Percentiles rank a stretch among this genome's conserved stretches.
Conservation (phyloP, 352 stramenopile species). For the Globisporangium sylvaticum region DNA sequence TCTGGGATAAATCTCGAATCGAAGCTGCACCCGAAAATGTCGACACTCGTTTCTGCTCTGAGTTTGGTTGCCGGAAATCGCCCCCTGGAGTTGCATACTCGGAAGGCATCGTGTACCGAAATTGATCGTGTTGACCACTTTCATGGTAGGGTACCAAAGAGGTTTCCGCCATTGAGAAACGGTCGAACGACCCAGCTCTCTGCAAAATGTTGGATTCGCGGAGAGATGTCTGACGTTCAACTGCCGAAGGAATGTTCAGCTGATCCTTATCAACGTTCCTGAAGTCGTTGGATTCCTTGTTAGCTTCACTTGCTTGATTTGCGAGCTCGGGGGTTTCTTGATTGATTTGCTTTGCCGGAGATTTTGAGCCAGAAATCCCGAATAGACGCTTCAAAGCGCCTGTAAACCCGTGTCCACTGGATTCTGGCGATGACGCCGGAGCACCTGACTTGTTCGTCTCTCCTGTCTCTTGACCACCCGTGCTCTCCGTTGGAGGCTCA, state of each 20-base stretch:
- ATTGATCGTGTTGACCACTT: conserved; percentile 7
- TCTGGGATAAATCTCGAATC: conserved; percentile 4
- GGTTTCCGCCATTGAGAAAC: conserved; percentile 9
- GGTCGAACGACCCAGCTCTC: conserved; percentile 5
- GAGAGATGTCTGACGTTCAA: background rate
- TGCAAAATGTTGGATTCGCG: conserved; percentile 1
- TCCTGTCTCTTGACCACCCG: background rate
- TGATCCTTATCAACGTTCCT: background rate
- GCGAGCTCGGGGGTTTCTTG: background rate
- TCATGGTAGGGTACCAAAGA: conserved; percentile 13
- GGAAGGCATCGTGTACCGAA: conserved; percentile 35
- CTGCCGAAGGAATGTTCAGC: background rate
- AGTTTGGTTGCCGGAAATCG: background rate
- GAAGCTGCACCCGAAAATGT: background rate
- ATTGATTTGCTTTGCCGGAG: background rate
- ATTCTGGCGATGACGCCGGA: background rate
- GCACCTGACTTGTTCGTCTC: background rate
- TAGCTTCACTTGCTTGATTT: background rate
- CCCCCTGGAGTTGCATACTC: background rate
- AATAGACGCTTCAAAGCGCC: conserved; percentile 68
- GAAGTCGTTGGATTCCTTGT: background rate
- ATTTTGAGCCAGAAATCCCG: conserved; percentile 36
- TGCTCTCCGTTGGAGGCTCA: conserved; percentile 25
- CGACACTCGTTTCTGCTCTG: background rate
- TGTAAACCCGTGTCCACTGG: conserved; percentile 31